Evolutionary conservation across 352 stramenopile species (phyloP).

Genomic region (Lagenidium sp.): DNA sequence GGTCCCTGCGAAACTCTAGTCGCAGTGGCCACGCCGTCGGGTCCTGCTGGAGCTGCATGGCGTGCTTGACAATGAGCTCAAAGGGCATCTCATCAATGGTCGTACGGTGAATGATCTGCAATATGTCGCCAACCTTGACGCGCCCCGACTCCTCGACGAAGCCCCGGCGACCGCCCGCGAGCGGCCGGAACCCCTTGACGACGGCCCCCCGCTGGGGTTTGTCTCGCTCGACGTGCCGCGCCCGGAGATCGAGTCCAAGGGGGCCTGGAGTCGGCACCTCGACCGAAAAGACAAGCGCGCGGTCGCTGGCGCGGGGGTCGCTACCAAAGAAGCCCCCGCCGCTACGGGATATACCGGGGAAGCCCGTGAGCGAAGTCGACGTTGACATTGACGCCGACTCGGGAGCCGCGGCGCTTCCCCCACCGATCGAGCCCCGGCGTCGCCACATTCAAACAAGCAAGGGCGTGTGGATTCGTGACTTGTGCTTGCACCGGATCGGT

Average conservation of each 20-base stretch:
- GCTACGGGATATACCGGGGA: slow-evolving; percentile 13
- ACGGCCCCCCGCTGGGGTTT: slow-evolving; percentile 66
- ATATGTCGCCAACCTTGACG: slow-evolving; percentile 68
- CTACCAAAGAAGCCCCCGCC: slow-evolving; percentile 12
- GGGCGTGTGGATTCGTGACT: too few species aligned
- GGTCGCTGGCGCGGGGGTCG: slow-evolving; percentile 43
- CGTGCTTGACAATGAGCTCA: slow-evolving; percentile 74
- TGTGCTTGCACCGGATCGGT: too few species aligned
- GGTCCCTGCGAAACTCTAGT: slow-evolving; percentile 70
- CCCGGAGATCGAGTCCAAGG: slow-evolving; percentile 62
- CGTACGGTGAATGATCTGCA: slow-evolving; percentile 73
- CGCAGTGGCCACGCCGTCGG: slow-evolving; percentile 53
- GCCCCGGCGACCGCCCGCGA: slow-evolving; percentile 33
- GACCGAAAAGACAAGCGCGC: slow-evolving; percentile 57
- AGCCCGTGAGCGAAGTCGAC: slow-evolving; percentile 21
- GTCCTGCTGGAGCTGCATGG: slow-evolving; percentile 64
- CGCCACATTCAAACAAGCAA: slow-evolving; percentile 16
- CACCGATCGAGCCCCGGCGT: slow-evolving; percentile 12
- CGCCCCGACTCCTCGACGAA: slow-evolving; percentile 71
- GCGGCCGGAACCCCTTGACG: slow-evolving; percentile 68
- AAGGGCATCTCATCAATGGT: slow-evolving; percentile 78
- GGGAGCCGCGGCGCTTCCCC: slow-evolving; percentile 9
- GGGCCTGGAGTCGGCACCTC: slow-evolving; percentile 62
- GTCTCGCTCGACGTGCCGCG: slow-evolving; percentile 61
- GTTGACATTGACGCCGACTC: slow-evolving; percentile 24